Evolutionary conservation across 2,329 filamentous ascomycete species (phyloP), one percentile per base, ranked within the genome.

Genomic region (Graphilbum ipis-grandicollis): DNA sequence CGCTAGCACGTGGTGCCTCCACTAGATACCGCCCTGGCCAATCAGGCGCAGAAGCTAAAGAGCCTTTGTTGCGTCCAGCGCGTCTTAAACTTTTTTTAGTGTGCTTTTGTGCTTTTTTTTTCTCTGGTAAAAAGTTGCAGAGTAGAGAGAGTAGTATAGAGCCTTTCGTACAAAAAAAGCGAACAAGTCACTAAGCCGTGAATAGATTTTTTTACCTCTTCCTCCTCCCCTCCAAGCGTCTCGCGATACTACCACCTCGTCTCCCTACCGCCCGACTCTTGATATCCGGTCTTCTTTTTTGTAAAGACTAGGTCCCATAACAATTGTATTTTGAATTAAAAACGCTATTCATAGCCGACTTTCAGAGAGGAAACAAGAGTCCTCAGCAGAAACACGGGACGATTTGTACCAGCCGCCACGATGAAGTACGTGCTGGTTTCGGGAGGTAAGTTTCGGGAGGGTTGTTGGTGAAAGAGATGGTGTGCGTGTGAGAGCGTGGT

Each of bases 361-460:
- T n/a, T n/a, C n/a, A n/a, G 31, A 37, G 36, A 37, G 23, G 36
- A 9, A 18, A 22, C 14, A 29, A 28, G 26, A 12, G 26, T 23
- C 21, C n/a, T n/a, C n/a, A n/a, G n/a, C n/a, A n/a, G n/a, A n/a
- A 23, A 10, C 6, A 23, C 10, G 6, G 21, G 21, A 23, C 21
- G 6, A 10, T 23, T 23, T 23, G 21, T 10, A 31, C n/a, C 37
- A 32, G 30, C 39, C 39, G 40, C 9, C 42, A 47, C 35, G 21
- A 47, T 47, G 45, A 47, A 47, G 43, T 47, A 46, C 43, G 44
- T 47, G 36, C 39, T 47, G 37, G 45, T 47, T 31, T 44, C 42
- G 23, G 45, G 45, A 44, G 45, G 45, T 47, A 31, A 35, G 35
- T 38, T 35, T 33, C n/a, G n/a, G n/a, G n/a, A n/a, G n/a, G n/a